These are phyloP conservation scores for Aphanomyces astaci DNA, from an alignment of 352 stramenopile genomes.

Conservation along the genomic window DNA sequence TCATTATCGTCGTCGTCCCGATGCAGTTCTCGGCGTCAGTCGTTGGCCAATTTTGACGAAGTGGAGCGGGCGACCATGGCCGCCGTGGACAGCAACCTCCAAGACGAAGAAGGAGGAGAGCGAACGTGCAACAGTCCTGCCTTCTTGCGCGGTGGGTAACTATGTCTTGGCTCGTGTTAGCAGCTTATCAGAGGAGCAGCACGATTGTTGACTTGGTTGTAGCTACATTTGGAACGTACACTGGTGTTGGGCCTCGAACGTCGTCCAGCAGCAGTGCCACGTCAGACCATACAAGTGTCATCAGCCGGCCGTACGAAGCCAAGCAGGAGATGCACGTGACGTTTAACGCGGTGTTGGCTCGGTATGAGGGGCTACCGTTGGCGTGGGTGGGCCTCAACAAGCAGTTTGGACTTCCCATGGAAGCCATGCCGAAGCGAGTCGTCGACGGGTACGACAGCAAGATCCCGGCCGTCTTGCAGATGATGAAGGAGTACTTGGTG, in stretches of 20 bases:
- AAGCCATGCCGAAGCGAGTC: conserved; percentile 46
- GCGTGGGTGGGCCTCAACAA: conserved; percentile 60
- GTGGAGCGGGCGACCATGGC: conserved; percentile 11
- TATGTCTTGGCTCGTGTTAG: neutral
- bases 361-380: conserved; percentile 65
- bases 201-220: neutral
- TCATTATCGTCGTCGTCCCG: conserved; percentile 7
- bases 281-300: conserved; percentile 28
- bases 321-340: conserved; percentile 63
- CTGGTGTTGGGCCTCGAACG: neutral
- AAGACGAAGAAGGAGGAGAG: neutral
- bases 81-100: conserved; percentile 6
- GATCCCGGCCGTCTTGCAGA: conserved; percentile 64
- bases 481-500: conserved; percentile 59
- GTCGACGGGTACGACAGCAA: conserved; percentile 53
- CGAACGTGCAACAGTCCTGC: neutral
- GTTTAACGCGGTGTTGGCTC: conserved; percentile 53
- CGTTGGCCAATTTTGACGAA: conserved; percentile 18
- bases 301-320: conserved; percentile 61
- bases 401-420: conserved; percentile 64
- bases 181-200: no score
- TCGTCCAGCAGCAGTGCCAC: neutral
- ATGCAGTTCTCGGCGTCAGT: conserved; percentile 15
- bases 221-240: neutral
- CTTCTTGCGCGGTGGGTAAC: neutral